phyloP scores from a whole-genome alignment of 2,329 filamentous ascomycete species.

The Sarocladiaceae sp. region DNA sequence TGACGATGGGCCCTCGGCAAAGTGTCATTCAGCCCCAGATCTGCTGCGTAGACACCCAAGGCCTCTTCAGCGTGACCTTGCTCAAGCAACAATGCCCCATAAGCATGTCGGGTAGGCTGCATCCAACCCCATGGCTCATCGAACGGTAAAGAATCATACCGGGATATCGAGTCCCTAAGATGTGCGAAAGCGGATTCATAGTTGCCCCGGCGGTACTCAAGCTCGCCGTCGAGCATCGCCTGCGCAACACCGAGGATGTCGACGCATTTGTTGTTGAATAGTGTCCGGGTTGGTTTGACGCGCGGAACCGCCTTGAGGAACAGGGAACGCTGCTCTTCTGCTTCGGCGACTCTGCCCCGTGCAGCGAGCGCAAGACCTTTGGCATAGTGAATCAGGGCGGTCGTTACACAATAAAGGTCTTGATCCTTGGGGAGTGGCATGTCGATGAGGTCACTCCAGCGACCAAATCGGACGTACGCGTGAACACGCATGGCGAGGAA shows the following conservation, averaged over 20 bases:
- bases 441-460: constrained; percentile 59
- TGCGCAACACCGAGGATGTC: constrained; percentile 57
- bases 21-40: constrained; percentile 53
- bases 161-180: constrained; percentile 49
- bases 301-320: constrained; percentile 45
- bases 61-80: constrained; percentile 54
- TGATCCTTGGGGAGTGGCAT: constrained; percentile 51
- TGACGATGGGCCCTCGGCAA: constrained; percentile 60
- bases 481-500: constrained; percentile 64
- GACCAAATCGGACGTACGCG: constrained; percentile 65
- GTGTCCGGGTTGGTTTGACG: constrained; percentile 53
- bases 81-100: constrained; percentile 62
- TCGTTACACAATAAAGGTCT: constrained; percentile 61
- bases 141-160: constrained; percentile 60
- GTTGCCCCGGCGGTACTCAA: constrained; percentile 61
- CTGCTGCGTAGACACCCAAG: constrained; percentile 49
- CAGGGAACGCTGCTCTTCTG: constrained; percentile 39
- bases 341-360: constrained; percentile 45
- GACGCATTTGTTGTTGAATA: constrained; percentile 32
- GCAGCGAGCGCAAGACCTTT: constrained; percentile 62
- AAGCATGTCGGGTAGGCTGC: constrained; percentile 66
- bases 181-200: constrained; percentile 52
- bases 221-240: constrained; percentile 68
- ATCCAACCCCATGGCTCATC: constrained; percentile 78
- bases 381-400: constrained; percentile 62